phyloP scores from a whole-genome alignment of 129 eudicot genomes.

The Oenanthe sinensis region DNA sequence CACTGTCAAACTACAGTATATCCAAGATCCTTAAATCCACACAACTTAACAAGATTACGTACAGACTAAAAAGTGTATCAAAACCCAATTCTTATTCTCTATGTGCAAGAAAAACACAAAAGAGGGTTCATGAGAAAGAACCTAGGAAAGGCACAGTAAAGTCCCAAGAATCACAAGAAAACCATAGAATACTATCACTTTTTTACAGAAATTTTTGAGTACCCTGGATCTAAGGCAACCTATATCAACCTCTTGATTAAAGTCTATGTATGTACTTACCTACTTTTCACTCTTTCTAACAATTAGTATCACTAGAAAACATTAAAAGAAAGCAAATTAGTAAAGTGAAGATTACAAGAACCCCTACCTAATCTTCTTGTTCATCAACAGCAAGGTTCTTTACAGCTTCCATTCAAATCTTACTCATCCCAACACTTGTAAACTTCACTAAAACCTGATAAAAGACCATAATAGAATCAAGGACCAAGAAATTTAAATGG shows the following conservation, averaged over 20 bases:
- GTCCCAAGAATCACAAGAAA: constrained; percentile 65
- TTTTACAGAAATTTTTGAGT: constrained; percentile 32
- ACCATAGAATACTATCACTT: constrained; percentile 25
- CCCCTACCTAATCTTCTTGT: constrained; percentile 23
- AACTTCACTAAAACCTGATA: constrained; percentile 4
- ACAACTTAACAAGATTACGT: constrained; percentile 14
- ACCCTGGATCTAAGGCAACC: constrained; percentile 80
- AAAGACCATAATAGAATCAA: neutral
- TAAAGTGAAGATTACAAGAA: constrained; percentile 16
- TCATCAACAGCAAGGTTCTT: constrained; percentile 8
- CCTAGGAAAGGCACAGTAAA: constrained; percentile 39
- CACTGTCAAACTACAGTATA: constrained; percentile 24
- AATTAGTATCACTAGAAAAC: constrained; percentile 23
- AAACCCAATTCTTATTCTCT: constrained; percentile 24
- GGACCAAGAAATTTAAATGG: constrained; percentile 13
- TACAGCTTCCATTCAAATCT: constrained; percentile 9
- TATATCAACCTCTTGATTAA: constrained; percentile 42
- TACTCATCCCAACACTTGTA: constrained; percentile 15
- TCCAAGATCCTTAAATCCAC: constrained; percentile 14
- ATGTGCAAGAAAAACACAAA: constrained; percentile 20
- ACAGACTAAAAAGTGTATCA: neutral
- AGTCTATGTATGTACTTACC: neutral
- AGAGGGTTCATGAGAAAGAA: constrained; percentile 39
- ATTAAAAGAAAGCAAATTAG: constrained; percentile 7
- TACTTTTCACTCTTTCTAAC: constrained; percentile 25